Base-by-base conservation (phyloP, 768 basidiomycete species). In the Boletus speciosus region DNA sequence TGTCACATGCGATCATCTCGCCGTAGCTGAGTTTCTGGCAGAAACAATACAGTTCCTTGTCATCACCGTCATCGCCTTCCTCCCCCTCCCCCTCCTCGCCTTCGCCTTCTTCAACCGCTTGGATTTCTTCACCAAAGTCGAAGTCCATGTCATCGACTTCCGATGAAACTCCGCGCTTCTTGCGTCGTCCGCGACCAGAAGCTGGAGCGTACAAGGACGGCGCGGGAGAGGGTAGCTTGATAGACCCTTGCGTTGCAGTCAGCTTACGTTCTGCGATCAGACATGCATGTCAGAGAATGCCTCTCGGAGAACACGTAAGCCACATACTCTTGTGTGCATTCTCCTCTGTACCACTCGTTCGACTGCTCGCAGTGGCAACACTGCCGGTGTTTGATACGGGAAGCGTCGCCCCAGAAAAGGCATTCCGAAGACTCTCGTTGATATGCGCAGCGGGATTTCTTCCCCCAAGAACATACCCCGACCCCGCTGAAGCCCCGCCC, bases 1-100 rank as follows among this genome's bases (percentile, higher is more conserved):
- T 78, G 64, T 85, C 83, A 61, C 83, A 85, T 36, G 77, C 83
- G 55, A 85, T 81, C 83, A 85, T 85, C 71, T 82, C 83, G 46
- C 85, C 84, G 60, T 82, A 84, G 46, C 79, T 82, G 58, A 78
- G 74, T 63, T 82, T 80, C 60, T 79, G 79, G 66, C 84, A 86
- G 69, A 78, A 78, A 67, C 84, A 86, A 56, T 86, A 86, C 5
- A 83, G 59, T 49, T 74, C 74, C 63, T 83, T 78, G 67, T 85
- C 81, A 60, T 81, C 82, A 2, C 71, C 78, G 47, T 77, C 79
- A n/a, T 77, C 81, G 15, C 71, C 75, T 39, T 73, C 79, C 29
- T 76, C 77, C 1, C 70, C 74, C n/a, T 74, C 76, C 1, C 57
- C 72, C 51, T 69, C 70, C 21, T 72, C 69, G 23, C 62, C 70